Evolutionary conservation across 176 grass and related monocot species (phyloP).

Genomic region (Calamus simplicifolius): DNA sequence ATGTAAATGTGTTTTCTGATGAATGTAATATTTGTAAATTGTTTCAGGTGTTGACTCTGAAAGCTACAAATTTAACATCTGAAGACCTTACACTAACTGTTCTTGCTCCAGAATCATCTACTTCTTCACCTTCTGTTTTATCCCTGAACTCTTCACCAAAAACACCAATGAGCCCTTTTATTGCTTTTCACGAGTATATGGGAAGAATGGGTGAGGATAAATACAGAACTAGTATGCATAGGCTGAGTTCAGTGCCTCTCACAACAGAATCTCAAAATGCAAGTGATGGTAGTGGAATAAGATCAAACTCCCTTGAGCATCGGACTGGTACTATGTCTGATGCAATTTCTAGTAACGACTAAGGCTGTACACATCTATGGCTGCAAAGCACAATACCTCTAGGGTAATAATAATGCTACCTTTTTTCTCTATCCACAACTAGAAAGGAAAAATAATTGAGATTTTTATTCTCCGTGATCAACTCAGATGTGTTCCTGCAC

Average conservation of each 20-base stretch:
- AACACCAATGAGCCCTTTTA: slow-evolving; percentile 39
- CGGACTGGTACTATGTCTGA: neutral
- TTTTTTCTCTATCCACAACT: neutral
- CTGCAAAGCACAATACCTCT: slow-evolving; percentile 88
- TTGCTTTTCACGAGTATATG: slow-evolving; percentile 34
- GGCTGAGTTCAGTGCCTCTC: slow-evolving; percentile 34
- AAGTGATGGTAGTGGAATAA: slow-evolving; percentile 40
- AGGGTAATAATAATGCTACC: slow-evolving; percentile 46
- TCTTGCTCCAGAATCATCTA: slow-evolving; percentile 76
- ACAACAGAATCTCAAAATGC: slow-evolving; percentile 37
- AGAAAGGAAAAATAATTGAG: too few relatives aligned
- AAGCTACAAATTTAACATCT: slow-evolving; percentile 88
- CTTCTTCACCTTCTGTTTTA: slow-evolving; percentile 65
- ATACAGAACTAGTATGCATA: slow-evolving; percentile 24
- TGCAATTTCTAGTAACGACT: slow-evolving; percentile 23
- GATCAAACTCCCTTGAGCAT: slow-evolving; percentile 1
- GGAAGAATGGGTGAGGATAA: slow-evolving; percentile 35
- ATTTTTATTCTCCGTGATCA: neutral
- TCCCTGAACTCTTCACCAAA: slow-evolving; percentile 76
- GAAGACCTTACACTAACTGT: slow-evolving; percentile 96
- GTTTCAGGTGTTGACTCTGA: slow-evolving; percentile 91
- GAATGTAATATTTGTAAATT: slow-evolving; percentile 8
- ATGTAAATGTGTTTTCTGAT: neutral
- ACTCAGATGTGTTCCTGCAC: slow-evolving; percentile 75
- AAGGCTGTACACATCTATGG: slow-evolving; percentile 90